A percentile compares a stretch with the other conserved stretches of the same genome.
phyloP scores from a whole-genome alignment of 169 alveolate genomes.

The Cryptosporidium sp. region DNA sequence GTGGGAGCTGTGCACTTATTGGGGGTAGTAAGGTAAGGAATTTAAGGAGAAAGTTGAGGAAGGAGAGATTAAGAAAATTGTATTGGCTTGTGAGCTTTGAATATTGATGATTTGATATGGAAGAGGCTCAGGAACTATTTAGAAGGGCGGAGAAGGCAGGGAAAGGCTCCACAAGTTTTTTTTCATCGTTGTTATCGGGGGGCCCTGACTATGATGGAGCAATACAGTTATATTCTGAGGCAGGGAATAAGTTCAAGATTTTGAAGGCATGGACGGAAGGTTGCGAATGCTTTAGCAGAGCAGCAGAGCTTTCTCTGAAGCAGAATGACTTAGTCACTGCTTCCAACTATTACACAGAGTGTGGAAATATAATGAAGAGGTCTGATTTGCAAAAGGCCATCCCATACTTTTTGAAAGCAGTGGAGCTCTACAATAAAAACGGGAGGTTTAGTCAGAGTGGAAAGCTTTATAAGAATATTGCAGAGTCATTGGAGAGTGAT shows the following conservation, averaged over 20 bases:
- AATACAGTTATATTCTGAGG: slow-evolving; percentile 80
- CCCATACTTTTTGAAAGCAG: slow-evolving; percentile 78
- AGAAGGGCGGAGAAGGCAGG: slow-evolving; percentile 80
- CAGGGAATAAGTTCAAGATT: slow-evolving; percentile 81
- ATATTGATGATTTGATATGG: slow-evolving; percentile 16
- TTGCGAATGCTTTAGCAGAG: slow-evolving; percentile 50
- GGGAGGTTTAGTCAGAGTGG: slow-evolving; percentile 84
- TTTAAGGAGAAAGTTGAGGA: background rate
- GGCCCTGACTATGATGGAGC: slow-evolving; percentile 80
- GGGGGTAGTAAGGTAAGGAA: background rate
- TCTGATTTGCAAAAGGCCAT: slow-evolving; percentile 26
- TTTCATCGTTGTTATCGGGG: slow-evolving; percentile 77
- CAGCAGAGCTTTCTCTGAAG: slow-evolving; percentile 62
- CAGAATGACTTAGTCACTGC: slow-evolving; percentile 52
- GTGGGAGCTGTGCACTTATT: background rate
- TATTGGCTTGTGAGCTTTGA: background rate
- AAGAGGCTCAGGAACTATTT: slow-evolving; percentile 62
- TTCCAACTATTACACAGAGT: slow-evolving; percentile 65
- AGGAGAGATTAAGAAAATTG: background rate
- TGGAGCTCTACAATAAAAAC: slow-evolving; percentile 77
- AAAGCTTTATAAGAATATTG: slow-evolving; percentile 77
- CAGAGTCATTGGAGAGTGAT: slow-evolving; percentile 78
- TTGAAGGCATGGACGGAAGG: slow-evolving; percentile 76
- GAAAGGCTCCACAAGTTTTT: slow-evolving; percentile 76
- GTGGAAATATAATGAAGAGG: slow-evolving; percentile 63